Percentiles rank a stretch among this genome's conserved stretches.
phyloP scores from a whole-genome alignment of 345 rosid species.

The Punica granatum region DNA sequence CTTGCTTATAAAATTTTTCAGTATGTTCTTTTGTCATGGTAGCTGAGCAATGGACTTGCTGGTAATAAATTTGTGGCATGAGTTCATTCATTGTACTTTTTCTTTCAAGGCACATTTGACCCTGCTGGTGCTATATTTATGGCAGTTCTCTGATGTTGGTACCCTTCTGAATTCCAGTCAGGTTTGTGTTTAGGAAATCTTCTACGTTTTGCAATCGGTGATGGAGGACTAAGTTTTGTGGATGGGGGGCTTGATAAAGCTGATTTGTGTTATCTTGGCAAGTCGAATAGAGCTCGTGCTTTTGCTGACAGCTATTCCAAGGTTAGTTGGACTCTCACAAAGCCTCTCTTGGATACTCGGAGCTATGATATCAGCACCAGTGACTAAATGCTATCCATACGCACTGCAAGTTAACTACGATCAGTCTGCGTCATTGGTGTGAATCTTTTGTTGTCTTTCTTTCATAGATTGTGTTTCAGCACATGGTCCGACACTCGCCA shows the following conservation, averaged over 20 bases:
- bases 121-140: background rate
- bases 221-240: conserved; percentile 67
- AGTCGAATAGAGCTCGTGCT: conserved; percentile 62
- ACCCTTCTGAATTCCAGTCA: conserved; percentile 36
- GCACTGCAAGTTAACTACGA: no score
- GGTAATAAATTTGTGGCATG: background rate
- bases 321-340: conserved; percentile 33
- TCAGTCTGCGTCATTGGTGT: no score
- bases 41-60: background rate
- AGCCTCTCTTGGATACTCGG: background rate
- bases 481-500: conserved; percentile 66
- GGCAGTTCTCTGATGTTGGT: background rate
- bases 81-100: background rate
- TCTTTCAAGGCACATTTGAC: background rate
- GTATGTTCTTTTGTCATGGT: background rate
- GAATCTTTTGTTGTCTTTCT: background rate
- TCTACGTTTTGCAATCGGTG: conserved; percentile 59
- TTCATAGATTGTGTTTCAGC: conserved; percentile 70
- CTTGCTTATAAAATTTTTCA: background rate
- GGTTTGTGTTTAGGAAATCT: conserved; percentile 52
- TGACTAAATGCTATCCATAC: background rate
- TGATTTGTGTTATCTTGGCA: conserved; percentile 65
- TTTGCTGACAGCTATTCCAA: conserved; percentile 95
- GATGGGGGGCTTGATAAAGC: conserved; percentile 81
- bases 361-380: background rate